Percentiles rank a stretch among this genome's conserved stretches.
Evolutionary conservation across 768 basidiomycete genomes (phyloP).

Genomic region (Harrya chromipes): DNA sequence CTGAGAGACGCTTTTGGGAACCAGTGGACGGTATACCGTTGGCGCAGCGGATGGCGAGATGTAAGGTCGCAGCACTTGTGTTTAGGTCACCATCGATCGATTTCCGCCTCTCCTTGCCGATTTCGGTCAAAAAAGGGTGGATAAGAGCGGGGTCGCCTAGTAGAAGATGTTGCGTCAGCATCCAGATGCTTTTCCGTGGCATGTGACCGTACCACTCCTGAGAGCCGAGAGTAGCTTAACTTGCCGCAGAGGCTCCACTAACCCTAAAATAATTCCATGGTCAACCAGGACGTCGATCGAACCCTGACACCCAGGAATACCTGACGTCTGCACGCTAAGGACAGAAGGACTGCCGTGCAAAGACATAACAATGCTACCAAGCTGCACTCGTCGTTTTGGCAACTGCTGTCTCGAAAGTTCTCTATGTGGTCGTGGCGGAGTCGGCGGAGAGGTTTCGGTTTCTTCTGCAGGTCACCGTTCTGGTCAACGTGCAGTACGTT

Average conservation of each 20-base stretch:
- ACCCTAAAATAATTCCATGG: constrained; percentile 11
- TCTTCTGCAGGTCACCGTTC: constrained; percentile 1
- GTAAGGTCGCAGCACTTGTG: constrained; percentile 70
- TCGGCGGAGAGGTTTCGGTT: neutral
- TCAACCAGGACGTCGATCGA: constrained; percentile 4
- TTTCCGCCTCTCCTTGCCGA: constrained; percentile 59
- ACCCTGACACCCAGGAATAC: constrained; percentile 3
- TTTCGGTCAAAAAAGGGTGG: constrained; percentile 79
- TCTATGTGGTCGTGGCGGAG: neutral
- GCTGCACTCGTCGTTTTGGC: neutral
- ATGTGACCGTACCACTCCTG: constrained; percentile 47
- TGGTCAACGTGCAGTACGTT: constrained; percentile 6
- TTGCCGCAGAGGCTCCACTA: constrained; percentile 51
- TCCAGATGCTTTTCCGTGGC: neutral
- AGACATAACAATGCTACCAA: constrained; percentile 26
- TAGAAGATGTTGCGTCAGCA: constrained; percentile 21
- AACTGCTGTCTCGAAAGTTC: neutral
- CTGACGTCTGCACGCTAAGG: constrained; percentile 16
- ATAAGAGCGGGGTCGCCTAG: constrained; percentile 74
- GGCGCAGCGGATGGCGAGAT: constrained; percentile 81
- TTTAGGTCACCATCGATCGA: constrained; percentile 51
- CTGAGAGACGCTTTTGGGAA: neutral
- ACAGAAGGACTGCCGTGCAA: constrained; percentile 14
- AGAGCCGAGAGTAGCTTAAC: constrained; percentile 64
- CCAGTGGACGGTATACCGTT: constrained; percentile 45